Evolutionary conservation across 2,329 filamentous ascomycete genomes (phyloP).

Genomic region (Pseudogymnoascus sp.): DNA sequence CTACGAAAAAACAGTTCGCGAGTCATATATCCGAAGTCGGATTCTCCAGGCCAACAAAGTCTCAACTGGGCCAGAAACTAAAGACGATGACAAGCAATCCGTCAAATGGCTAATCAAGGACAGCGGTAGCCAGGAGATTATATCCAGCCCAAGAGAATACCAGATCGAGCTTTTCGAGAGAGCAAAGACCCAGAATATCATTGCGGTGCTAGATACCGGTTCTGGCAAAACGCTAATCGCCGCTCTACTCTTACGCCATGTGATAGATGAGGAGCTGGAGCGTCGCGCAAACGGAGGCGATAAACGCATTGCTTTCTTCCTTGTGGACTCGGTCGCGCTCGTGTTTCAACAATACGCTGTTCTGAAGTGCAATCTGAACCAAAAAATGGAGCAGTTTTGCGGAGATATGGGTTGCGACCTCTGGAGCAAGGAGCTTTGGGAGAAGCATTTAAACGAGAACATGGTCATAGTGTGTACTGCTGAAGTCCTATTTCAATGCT

Average conservation of each 20-base stretch:
- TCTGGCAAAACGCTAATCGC: slow-evolving; percentile 97
- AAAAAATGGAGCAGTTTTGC: slow-evolving; percentile 65
- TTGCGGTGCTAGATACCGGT: slow-evolving; percentile 91
- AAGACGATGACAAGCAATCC: slow-evolving; percentile 24
- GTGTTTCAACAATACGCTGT: slow-evolving; percentile 86
- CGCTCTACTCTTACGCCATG: slow-evolving; percentile 70
- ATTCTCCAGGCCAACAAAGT: slow-evolving; percentile 23
- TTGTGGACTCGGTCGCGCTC: slow-evolving; percentile 81
- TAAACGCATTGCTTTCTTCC: slow-evolving; percentile 71
- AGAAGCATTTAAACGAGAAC: slow-evolving; percentile 50
- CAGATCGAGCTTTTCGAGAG: slow-evolving; percentile 85
- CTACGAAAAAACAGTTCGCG: slow-evolving; percentile 42
- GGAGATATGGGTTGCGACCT: slow-evolving; percentile 59
- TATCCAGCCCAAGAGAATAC: slow-evolving; percentile 77
- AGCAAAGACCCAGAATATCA: slow-evolving; percentile 77
- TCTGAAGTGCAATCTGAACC: slow-evolving; percentile 70
- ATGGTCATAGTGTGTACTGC: slow-evolving; percentile 91
- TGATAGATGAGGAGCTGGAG: slow-evolving; percentile 70
- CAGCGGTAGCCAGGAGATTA: slow-evolving; percentile 44
- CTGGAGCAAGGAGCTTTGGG: slow-evolving; percentile 54
- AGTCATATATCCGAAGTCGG: slow-evolving; percentile 34
- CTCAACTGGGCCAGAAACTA: slow-evolving; percentile 11
- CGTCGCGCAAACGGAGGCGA: slow-evolving; percentile 51
- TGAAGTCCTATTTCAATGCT: slow-evolving; percentile 71
- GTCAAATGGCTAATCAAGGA: slow-evolving; percentile 27